These are phyloP conservation scores for Pseudoscleropodium purum DNA, from an alignment of 225 moss, liverwort and hornwort genomes.

Conservation along the genomic window DNA sequence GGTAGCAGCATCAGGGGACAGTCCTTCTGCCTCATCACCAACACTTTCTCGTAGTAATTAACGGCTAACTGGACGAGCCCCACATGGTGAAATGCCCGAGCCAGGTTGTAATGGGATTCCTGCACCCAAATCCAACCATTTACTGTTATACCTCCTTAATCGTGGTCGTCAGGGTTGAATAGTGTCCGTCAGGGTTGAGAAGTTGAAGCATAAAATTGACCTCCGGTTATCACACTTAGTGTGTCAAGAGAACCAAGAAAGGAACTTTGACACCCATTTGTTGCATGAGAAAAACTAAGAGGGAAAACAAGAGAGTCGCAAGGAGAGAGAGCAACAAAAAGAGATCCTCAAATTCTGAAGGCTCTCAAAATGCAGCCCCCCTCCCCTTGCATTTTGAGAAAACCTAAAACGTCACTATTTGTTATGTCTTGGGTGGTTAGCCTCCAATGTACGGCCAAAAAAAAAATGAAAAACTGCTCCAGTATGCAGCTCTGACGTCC, in stretches of 20 bases:
- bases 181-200: background rate
- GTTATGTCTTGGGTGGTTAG: background rate
- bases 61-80: constrained; percentile 84
- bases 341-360: background rate
- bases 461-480: background rate
- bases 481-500: background rate
- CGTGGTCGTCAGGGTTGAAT: too few relatives aligned
- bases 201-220: background rate
- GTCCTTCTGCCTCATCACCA: constrained; percentile 55
- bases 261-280: background rate
- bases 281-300: background rate
- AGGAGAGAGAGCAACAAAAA: background rate
- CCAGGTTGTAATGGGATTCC: constrained; percentile 94
- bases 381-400: background rate
- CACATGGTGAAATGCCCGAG: constrained; percentile 89
- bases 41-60: constrained; percentile 83
- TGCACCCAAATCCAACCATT: background rate
- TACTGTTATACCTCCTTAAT: background rate
- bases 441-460: background rate
- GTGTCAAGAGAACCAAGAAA: background rate
- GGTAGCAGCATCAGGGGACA: constrained; percentile 60
- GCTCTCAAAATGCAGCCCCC: background rate
- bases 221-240: background rate
- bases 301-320: background rate
- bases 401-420: background rate